These are phyloP conservation scores for Rhizopus stolonifer DNA, from an alignment of 371 early-diverging fungal genomes.

Conservation along the genomic window DNA sequence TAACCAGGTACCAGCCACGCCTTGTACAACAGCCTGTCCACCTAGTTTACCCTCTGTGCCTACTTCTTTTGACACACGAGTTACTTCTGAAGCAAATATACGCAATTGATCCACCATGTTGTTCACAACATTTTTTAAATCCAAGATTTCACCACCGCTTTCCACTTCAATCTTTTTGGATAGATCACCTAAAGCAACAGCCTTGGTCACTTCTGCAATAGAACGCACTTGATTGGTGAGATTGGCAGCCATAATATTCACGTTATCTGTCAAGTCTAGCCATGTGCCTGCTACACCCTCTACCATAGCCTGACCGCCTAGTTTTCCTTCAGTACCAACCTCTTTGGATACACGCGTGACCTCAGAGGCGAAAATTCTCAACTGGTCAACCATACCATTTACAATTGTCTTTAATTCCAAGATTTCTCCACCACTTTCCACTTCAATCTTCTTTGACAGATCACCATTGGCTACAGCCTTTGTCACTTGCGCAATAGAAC, in stretches of 20 bases:
- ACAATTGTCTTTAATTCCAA: conserved; percentile 44
- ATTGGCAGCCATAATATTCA: too few species aligned
- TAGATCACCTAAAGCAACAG: too few species aligned
- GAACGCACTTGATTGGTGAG: too few species aligned
- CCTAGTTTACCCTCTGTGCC: too few species aligned
- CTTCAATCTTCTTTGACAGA: conserved; percentile 29
- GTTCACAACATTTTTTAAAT: conserved; percentile 35
- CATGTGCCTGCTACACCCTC: conserved; percentile 55
- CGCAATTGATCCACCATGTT: conserved; percentile 48
- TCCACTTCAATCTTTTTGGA: too few species aligned
- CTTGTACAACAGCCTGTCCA: too few species aligned
- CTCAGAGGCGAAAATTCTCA: conserved; percentile 37
- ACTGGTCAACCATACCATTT: conserved; percentile 50
- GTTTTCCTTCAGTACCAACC: conserved; percentile 57
- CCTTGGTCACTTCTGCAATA: too few species aligned
- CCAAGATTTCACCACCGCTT: conserved; percentile 41
- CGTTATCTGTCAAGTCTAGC: conserved; percentile 58
- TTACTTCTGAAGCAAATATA: conserved; percentile 38
- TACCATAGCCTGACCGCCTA: conserved; percentile 37
- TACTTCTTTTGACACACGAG: too few species aligned
- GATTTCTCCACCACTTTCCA: conserved; percentile 36
- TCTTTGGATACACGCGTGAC: too few species aligned
- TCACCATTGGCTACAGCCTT: conserved; percentile 47
- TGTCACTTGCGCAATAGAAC: conserved; percentile 47
- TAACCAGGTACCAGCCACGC: conserved; percentile 49